These are phyloP conservation scores for Alternaria infectoria DNA, from an alignment of 2,329 filamentous ascomycete species.

Conservation along the genomic window DNA sequence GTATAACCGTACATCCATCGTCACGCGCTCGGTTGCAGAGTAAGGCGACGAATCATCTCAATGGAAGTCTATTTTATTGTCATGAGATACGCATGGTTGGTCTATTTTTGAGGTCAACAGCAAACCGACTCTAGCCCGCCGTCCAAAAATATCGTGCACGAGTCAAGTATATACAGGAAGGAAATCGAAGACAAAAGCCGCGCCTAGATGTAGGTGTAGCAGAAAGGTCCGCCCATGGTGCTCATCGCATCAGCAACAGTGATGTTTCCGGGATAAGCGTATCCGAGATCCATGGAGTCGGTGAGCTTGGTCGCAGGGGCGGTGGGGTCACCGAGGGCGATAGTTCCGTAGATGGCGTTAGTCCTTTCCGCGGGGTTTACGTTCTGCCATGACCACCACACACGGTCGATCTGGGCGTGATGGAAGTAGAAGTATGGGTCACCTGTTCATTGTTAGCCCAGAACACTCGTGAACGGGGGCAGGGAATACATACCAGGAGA, in stretches of 20 bases:
- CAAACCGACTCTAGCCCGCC: background rate
- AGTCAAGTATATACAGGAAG: slow-evolving; percentile 12
- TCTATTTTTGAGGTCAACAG: background rate
- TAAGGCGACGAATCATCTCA: background rate
- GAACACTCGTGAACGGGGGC: background rate
- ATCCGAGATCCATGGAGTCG: slow-evolving; percentile 50
- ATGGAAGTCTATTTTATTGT: background rate
- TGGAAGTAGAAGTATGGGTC: slow-evolving; percentile 52
- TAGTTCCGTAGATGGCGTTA: slow-evolving; percentile 50
- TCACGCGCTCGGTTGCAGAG: background rate
- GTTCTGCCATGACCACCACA: slow-evolving; percentile 60
- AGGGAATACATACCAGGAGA: slow-evolving; percentile 39
- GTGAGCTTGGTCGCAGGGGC: slow-evolving; percentile 55
- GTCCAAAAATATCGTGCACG: background rate
- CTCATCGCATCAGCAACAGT: slow-evolving; percentile 52
- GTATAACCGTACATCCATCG: background rate
- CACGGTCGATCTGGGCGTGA: slow-evolving; percentile 55
- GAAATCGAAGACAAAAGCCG: background rate
- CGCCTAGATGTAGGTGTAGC: slow-evolving; percentile 51
- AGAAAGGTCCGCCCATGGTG: slow-evolving; percentile 55
- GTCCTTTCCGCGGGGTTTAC: slow-evolving; percentile 47
- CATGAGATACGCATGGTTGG: background rate
- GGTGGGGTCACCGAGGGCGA: slow-evolving; percentile 52
- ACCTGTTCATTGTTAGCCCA: slow-evolving; percentile 39
- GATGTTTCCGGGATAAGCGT: slow-evolving; percentile 40